phyloP scores from a whole-genome alignment of 2,329 filamentous ascomycete genomes.

The Stemphylium beticola region DNA sequence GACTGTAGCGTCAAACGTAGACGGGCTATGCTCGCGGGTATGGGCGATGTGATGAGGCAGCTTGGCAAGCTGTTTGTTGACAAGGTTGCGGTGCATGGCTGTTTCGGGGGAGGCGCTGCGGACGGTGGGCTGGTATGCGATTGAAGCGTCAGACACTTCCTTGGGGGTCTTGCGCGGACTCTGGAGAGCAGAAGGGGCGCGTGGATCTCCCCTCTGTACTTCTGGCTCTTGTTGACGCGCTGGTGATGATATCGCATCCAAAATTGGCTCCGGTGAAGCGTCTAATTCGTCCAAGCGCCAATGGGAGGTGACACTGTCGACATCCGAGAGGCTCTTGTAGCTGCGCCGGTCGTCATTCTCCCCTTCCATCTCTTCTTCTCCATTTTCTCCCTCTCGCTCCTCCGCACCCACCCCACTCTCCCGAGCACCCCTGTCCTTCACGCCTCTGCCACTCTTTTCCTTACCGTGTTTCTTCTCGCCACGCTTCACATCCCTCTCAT shows the following conservation, averaged over 20 bases:
- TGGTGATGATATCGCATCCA: too few species aligned
- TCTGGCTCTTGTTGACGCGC: too few species aligned
- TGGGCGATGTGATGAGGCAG: background rate
- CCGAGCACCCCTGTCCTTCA: background rate
- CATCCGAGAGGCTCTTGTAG: constrained; percentile 4
- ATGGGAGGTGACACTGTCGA: constrained; percentile 1
- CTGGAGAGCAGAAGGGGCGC: too few species aligned
- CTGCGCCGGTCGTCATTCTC: background rate
- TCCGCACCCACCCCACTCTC: background rate
- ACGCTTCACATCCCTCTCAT: background rate
- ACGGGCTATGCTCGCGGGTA: background rate
- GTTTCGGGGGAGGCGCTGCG: background rate
- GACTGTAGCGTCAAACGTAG: too few species aligned
- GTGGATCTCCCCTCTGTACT: too few species aligned
- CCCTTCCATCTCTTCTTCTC: background rate
- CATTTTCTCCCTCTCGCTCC: background rate
- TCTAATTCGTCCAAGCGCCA: background rate
- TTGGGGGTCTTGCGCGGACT: background rate
- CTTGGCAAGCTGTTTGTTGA: constrained; percentile 1
- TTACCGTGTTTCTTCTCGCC: too few species aligned
- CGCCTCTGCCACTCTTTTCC: background rate
- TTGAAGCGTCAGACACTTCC: background rate
- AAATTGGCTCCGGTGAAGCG: background rate
- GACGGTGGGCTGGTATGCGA: background rate
- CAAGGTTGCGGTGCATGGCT: constrained; percentile 2